These are phyloP conservation scores for Rickenella mellea DNA, from an alignment of 768 basidiomycete genomes.

Conservation along the genomic window DNA sequence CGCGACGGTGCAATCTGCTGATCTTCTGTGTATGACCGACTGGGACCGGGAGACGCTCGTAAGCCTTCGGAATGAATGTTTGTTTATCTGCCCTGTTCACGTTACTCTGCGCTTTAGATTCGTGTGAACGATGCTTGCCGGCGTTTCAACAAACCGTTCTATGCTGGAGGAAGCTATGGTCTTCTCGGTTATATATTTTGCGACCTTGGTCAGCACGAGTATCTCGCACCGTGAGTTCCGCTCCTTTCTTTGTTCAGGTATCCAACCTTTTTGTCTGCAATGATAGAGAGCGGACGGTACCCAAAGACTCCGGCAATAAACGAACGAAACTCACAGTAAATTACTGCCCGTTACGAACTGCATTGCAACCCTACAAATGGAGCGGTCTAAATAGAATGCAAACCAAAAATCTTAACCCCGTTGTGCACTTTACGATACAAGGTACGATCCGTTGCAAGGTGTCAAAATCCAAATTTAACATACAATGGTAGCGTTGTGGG, in stretches of 20 bases:
- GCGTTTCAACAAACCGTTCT: conserved; percentile 66
- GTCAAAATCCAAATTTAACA: not conserved
- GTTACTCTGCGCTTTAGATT: conserved; percentile 36
- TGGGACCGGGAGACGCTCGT: conserved; percentile 62
- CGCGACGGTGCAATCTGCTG: conserved; percentile 52
- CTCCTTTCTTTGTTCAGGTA: not conserved
- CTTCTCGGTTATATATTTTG: conserved; percentile 91
- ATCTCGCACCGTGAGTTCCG: conserved; percentile 66
- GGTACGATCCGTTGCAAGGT: conserved; percentile 32
- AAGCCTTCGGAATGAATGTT: conserved; percentile 18
- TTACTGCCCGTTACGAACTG: conserved; percentile 56
- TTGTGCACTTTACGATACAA: conserved; percentile 58
- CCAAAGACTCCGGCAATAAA: conserved; percentile 49
- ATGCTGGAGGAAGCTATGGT: conserved; percentile 88
- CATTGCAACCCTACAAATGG: conserved; percentile 58
- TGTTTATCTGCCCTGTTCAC: not conserved
- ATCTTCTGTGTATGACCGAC: conserved; percentile 86
- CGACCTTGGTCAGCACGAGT: conserved; percentile 82
- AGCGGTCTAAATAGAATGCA: conserved; percentile 57
- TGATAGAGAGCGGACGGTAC: conserved; percentile 52
- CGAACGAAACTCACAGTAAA: conserved; percentile 47
- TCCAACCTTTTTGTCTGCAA: no score
- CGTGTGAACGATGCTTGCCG: conserved; percentile 75
- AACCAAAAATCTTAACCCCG: conserved; percentile 79
- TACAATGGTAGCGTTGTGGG: conserved; percentile 58